phyloP scores from a whole-genome alignment of 2,329 filamentous ascomycete species.

The Botrytis sinoallii region DNA sequence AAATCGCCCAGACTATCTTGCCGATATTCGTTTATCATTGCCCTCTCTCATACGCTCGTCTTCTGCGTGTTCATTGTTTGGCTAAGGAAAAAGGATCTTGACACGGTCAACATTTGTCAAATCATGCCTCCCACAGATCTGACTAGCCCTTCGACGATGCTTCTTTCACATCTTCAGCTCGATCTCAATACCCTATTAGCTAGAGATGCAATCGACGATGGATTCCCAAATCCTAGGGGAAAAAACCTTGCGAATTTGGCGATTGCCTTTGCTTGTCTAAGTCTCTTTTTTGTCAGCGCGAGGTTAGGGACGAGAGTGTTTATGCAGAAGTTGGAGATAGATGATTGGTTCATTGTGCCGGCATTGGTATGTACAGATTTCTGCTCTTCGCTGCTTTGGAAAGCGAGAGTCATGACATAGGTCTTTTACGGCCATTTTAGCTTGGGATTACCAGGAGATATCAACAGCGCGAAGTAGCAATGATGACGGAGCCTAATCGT shows the following conservation, averaged over 20 bases:
- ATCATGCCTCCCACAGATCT: not conserved
- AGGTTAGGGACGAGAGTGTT: not conserved
- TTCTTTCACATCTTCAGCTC: not conserved
- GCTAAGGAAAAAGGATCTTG: not conserved
- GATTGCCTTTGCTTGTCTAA: not conserved
- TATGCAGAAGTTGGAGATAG: not conserved
- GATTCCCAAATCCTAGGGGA: not conserved
- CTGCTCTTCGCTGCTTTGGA: not conserved
- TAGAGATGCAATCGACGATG: not conserved
- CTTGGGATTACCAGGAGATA: not conserved
- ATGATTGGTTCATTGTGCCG: not conserved
- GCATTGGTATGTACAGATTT: not conserved
- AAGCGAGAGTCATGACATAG: not conserved
- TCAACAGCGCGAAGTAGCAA: not conserved
- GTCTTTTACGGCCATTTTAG: not conserved
- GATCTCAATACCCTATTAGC: not conserved
- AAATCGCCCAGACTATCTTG: not conserved
- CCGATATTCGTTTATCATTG: not conserved
- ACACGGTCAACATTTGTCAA: not conserved
- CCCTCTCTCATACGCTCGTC: not conserved
- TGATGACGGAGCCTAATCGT: not conserved
- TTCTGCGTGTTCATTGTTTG: not conserved
- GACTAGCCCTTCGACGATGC: not conserved
- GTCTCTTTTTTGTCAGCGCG: not conserved
- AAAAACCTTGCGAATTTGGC: not conserved